Evolutionary conservation across 2,329 filamentous ascomycete genomes (phyloP).

Genomic region (Diplocarpon rosae): DNA sequence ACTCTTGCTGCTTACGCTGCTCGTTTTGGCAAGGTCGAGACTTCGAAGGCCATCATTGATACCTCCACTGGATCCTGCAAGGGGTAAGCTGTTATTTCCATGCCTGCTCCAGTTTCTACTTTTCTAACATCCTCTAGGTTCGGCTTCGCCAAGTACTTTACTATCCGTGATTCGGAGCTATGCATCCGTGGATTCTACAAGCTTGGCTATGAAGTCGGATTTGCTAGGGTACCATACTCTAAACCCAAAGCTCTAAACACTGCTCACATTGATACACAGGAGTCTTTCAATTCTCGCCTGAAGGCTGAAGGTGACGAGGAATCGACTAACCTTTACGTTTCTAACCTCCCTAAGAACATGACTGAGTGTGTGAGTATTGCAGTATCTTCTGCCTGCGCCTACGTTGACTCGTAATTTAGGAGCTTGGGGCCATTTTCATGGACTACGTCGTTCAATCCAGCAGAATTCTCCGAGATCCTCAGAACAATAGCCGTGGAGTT

Average conservation of each 20-base stretch:
- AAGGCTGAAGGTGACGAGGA: conserved; percentile 85
- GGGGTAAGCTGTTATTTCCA: conserved; percentile 48
- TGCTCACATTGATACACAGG: conserved; percentile 39
- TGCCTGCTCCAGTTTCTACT: background rate
- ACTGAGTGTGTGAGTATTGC: conserved; percentile 65
- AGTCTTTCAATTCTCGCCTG: conserved; percentile 95
- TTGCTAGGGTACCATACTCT: conserved; percentile 61
- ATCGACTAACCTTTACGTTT: conserved; percentile 96
- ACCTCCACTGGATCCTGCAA: conserved; percentile 89
- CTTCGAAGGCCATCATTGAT: conserved; percentile 98
- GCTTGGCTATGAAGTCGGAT: conserved; percentile 93
- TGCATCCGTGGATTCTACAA: conserved; percentile 94
- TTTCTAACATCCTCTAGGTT: conserved; percentile 47
- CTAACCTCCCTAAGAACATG: conserved; percentile 85
- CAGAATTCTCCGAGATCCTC: conserved; percentile 85
- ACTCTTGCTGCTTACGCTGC: conserved; percentile 71
- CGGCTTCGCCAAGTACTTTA: conserved; percentile 91
- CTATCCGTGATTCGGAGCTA: conserved; percentile 79
- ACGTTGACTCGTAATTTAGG: conserved; percentile 34
- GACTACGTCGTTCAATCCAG: conserved; percentile 81
- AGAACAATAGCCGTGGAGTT: conserved; percentile 90
- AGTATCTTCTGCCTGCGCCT: background rate
- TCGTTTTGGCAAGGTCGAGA: conserved; percentile 88
- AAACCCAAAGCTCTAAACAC: conserved; percentile 6
- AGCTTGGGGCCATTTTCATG: conserved; percentile 66